Evolutionary conservation across 805 yeast species (phyloP).

Genomic region (Phaffomyces thermotolerans): DNA sequence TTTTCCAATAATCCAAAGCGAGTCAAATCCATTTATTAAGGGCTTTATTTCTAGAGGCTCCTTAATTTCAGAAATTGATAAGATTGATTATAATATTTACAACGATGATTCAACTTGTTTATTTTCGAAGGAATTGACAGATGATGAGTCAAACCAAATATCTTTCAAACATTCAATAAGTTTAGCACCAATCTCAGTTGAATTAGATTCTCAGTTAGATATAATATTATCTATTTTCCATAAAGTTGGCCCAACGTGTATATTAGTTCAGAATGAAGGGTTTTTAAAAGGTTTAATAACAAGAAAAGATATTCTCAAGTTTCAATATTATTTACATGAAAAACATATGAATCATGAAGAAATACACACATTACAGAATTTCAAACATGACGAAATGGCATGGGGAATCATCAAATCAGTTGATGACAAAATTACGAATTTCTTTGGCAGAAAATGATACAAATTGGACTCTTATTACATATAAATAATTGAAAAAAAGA

Average conservation of each 20-base stretch:
- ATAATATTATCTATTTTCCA: slow-evolving; percentile 61
- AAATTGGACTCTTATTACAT: too few species aligned
- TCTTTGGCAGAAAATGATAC: neutral
- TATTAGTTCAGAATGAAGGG: slow-evolving; percentile 61
- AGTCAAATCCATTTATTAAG: slow-evolving; percentile 30
- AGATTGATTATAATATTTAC: slow-evolving; percentile 21
- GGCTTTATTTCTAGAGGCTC: slow-evolving; percentile 43
- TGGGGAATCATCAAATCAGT: slow-evolving; percentile 12
- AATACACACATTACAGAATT: slow-evolving; percentile 10
- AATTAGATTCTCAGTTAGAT: slow-evolving; percentile 48
- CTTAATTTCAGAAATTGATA: slow-evolving; percentile 25
- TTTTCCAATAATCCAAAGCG: slow-evolving; percentile 46
- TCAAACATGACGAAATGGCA: slow-evolving; percentile 8
- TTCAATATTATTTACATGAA: slow-evolving; percentile 33
- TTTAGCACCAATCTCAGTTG: slow-evolving; percentile 55
- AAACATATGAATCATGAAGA: slow-evolving; percentile 7
- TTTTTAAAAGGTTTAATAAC: slow-evolving; percentile 68
- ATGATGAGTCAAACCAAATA: slow-evolving; percentile 4
- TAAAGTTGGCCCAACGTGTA: slow-evolving; percentile 71
- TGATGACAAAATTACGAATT: slow-evolving; percentile 3
- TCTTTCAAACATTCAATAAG: slow-evolving; percentile 33
- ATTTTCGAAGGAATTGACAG: slow-evolving; percentile 6
- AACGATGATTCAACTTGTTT: neutral
- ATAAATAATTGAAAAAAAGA: too few species aligned
- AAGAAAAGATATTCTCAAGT: slow-evolving; percentile 72